phyloP scores from a whole-genome alignment of 306 rosid species.

The Gynostemma pentaphyllum region DNA sequence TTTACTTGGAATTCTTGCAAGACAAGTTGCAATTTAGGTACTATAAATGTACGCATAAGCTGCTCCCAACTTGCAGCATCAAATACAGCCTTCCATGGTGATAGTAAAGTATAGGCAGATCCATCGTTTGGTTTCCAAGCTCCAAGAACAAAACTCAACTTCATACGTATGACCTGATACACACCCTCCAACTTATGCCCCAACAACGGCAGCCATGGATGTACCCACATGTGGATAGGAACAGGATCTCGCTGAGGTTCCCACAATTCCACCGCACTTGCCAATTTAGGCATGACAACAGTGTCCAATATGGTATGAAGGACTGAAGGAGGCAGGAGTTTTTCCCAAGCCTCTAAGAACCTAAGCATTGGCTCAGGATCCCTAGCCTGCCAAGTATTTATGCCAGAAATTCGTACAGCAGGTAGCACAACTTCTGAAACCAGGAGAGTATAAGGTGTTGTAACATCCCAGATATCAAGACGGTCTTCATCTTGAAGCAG shows the following conservation, averaged over 20 bases:
- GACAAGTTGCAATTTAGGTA: conserved; percentile 79
- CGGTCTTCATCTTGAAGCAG: conserved; percentile 60
- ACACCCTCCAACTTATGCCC: conserved; percentile 71
- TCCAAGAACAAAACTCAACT: conserved; percentile 72
- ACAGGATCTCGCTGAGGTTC: conserved; percentile 86
- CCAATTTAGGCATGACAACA: conserved; percentile 65
- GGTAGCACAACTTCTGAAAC: conserved; percentile 83
- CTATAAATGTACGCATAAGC: conserved; percentile 71
- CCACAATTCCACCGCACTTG: conserved; percentile 74
- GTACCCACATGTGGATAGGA: conserved; percentile 91
- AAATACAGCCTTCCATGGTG: conserved; percentile 83
- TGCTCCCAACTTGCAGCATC: conserved; percentile 87
- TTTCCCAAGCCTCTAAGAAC: conserved; percentile 78
- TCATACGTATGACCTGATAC: conserved; percentile 64
- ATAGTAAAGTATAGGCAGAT: conserved; percentile 69
- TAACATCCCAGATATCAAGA: conserved; percentile 61
- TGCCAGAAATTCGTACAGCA: conserved; percentile 72
- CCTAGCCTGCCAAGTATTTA: conserved; percentile 84
- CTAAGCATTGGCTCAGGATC: conserved; percentile 90
- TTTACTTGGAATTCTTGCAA: conserved; percentile 86
- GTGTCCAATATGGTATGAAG: conserved; percentile 52
- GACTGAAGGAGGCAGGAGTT: conserved; percentile 56
- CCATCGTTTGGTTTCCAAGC: conserved; percentile 94
- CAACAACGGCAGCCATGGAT: conserved; percentile 86
- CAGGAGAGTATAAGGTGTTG: conserved; percentile 60